Evolutionary conservation across 257 asterid genomes (phyloP), one percentile per base, ranked within the genome.

Genomic region (Nicotiana tabacum): DNA sequence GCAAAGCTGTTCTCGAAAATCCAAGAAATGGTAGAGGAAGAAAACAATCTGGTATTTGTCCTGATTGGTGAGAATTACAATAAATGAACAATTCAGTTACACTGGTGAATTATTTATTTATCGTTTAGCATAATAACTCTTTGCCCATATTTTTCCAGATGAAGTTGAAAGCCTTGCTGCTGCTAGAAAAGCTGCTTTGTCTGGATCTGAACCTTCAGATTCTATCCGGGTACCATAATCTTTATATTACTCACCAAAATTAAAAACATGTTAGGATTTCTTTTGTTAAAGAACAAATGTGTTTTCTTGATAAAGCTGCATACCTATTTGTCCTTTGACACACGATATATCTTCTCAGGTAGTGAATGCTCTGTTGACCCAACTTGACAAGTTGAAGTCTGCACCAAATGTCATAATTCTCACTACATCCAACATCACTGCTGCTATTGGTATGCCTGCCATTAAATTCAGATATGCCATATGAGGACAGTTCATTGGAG

Each of bases 151-250:
- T 76, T 85, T 18, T 82, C 81, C 83, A 96, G 99, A 94, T 91
- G 99, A 96, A 91, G 97, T 96, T 83, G 99, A 96, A 92, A 94
- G 99, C 89, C 98, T 96, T 7, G 99, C 99, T 84, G 99, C 98
- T 88, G 98, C 99, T 77, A 93, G 99, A 89, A 92, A 92, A 84
- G 97, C 98, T 88, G 98, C 99, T 80, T 86, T 96, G 89, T 94
- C 98, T 85, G 98, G 99, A 13, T 94, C 99, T 57, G 99, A 96
- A 92, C 99, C 99, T 88, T 96, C 99, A 57, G 99, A 96, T 90
- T 96, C 98, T 85, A 96, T 96, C 87, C 90, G 98, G 97, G 98
- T 96, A 90, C 80, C 30, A 77, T 82, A 18, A 57, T 83, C 86
- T 84, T 76, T 35, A 84, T 56, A 64, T 21, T 64, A 65, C 39